Conservation (phyloP, 768 basidiomycete genomes). For the Asterophora parasitica region DNA sequence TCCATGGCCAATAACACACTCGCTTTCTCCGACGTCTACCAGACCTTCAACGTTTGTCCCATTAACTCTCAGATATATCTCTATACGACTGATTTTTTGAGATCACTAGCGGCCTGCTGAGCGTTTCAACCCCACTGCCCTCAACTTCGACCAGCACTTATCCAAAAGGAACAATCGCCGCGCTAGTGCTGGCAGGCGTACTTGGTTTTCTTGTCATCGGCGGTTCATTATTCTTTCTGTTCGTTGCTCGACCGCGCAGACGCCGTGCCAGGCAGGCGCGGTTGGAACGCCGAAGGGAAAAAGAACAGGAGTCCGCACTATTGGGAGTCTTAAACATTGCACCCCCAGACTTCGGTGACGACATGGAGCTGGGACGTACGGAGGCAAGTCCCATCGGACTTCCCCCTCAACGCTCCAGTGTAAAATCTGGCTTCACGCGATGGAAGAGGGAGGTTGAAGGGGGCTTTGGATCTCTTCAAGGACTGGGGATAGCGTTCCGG, state of each 20-base stretch:
- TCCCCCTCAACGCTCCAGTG: conserved; percentile 22
- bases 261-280: conserved; percentile 22
- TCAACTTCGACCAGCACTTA: conserved; percentile 17
- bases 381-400: conserved; percentile 6
- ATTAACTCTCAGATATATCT: background rate
- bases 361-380: conserved; percentile 11
- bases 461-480: conserved; percentile 22
- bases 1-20: conserved; percentile 13
- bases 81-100: background rate
- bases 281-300: conserved; percentile 6
- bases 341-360: conserved; percentile 11
- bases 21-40: conserved; percentile 44
- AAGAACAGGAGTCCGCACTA: conserved; percentile 17
- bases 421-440: conserved; percentile 33
- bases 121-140: conserved; percentile 14
- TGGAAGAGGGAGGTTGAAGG: conserved; percentile 43
- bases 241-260: conserved; percentile 44
- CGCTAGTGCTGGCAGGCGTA: conserved; percentile 52
- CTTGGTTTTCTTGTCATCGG: conserved; percentile 45
- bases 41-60: conserved; percentile 19
- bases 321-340: conserved; percentile 18
- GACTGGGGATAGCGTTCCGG: conserved; percentile 37
- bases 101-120: conserved; percentile 14
- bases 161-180: conserved; percentile 59
- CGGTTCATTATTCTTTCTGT: conserved; percentile 37